These are phyloP conservation scores for Globisporangium abappressorium DNA, from an alignment of 352 stramenopile species.

Conservation along the genomic window DNA sequence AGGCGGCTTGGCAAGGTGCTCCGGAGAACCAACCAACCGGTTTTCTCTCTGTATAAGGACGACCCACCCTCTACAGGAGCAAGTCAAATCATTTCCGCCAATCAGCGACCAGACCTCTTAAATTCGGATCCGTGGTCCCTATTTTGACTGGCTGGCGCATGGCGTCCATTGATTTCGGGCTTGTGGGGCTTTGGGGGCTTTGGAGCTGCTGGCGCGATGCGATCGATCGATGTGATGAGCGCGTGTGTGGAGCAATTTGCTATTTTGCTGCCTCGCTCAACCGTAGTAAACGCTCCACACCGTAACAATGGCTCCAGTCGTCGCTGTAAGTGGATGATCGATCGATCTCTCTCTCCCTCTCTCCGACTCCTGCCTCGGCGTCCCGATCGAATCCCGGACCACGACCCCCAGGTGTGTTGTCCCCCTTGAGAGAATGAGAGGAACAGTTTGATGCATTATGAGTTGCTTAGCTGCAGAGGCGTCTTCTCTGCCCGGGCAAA, in stretches of 20 bases:
- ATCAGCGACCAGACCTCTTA: slow-evolving; percentile 15
- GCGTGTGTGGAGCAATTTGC: slow-evolving; percentile 16
- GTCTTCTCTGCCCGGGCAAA: slow-evolving; percentile 84
- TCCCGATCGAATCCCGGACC: not conserved
- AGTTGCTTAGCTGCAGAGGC: slow-evolving; percentile 86
- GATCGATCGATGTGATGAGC: not conserved
- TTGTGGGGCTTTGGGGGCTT: not conserved
- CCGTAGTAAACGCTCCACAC: slow-evolving; percentile 26
- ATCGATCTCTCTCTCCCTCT: not conserved
- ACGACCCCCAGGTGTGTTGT: slow-evolving; percentile 14
- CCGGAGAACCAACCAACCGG: slow-evolving; percentile 41
- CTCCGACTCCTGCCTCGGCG: not conserved
- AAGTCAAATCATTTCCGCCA: slow-evolving; percentile 28
- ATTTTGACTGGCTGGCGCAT: slow-evolving; percentile 9
- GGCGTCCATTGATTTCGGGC: slow-evolving; percentile 33
- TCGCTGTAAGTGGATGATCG: slow-evolving; percentile 35
- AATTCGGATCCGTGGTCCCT: not conserved
- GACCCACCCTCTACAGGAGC: slow-evolving; percentile 17
- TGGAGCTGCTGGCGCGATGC: not conserved
- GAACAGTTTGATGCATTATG: slow-evolving; percentile 26
- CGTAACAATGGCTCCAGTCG: slow-evolving; percentile 48
- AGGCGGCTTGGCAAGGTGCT: not conserved
- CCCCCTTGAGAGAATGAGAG: not conserved
- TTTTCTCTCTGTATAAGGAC: slow-evolving; percentile 48
- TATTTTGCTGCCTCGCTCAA: slow-evolving; percentile 29